Evolutionary conservation across 2,329 filamentous ascomycete genomes (phyloP), one percentile per base, ranked within the genome.

Genomic region (Hymenoscyphus fructigenus): DNA sequence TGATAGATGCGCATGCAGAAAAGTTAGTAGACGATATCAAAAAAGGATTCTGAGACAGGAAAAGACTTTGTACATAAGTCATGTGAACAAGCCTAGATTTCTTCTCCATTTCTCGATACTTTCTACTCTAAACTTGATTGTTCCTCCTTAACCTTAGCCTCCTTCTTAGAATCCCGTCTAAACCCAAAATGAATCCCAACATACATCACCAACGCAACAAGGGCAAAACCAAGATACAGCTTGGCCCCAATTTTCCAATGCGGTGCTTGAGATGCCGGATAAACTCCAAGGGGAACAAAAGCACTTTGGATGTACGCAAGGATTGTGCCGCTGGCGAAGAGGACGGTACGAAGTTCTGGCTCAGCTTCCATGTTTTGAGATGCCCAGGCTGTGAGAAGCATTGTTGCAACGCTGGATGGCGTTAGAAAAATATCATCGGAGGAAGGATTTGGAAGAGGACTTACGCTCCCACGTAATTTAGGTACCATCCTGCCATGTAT

Each of bases 401-500:
- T 50, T 23, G 44, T 50, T 7, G 44, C 17, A 9, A 50, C 44
- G 10, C 44, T 50, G 12, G 2, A 14, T n/a, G 44, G 10, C 5
- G 17, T n/a, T 7, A 50, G 23, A 14, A 23, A 50, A n/a, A 7
- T 12, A 50, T 5, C 6, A 23, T 17, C 1, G n/a, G 44, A n/a
- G 3, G 44, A 20, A 20, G 15, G 28, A 60, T 29, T 3, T 29
- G 28, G 56, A 56, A 62, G 59, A 2, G 60, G 62, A 14, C 59
- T 57, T 17, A 65, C 63, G 50, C 62, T 28, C 63, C 63, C 5
- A 65, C 50, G 57, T 65, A 65, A 36, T 65, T 65, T 56, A 65
- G 17, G 26, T 65, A 65, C 60, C 59, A 65, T 20, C 63, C 63
- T 28, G 60, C 63, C 63, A 65, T 65, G 41, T 65, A 65, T n/a